Evolutionary conservation across 495 filamentous ascomycete species (phyloP).

Genomic region (Penicillium waksmanii): DNA sequence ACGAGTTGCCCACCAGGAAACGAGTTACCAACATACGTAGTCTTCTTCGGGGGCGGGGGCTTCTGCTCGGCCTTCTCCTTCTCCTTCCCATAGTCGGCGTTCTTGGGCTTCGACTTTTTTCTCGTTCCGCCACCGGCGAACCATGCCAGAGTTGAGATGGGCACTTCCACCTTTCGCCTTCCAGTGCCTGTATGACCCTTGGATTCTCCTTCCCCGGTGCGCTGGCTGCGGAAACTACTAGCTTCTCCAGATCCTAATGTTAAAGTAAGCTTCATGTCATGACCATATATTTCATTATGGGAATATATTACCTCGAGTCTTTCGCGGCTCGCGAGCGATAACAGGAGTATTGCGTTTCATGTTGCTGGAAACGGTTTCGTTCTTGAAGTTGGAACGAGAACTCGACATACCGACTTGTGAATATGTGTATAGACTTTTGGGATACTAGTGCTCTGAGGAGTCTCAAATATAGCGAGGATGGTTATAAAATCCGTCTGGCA

Average conservation of each 20-base stretch:
- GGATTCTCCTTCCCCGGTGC: neutral
- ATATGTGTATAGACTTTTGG: too few species aligned
- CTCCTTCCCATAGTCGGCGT: neutral
- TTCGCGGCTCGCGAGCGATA: neutral
- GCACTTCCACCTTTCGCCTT: neutral
- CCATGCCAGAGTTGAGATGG: neutral
- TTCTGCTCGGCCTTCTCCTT: neutral
- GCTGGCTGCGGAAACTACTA: neutral
- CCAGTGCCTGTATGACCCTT: neutral
- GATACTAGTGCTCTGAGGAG: too few species aligned
- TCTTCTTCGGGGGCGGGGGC: neutral
- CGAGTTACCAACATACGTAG: neutral
- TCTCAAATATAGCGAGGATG: too few species aligned
- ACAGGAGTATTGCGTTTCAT: neutral
- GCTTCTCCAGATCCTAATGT: neutral
- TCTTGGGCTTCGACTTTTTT: neutral
- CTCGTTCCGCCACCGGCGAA: neutral
- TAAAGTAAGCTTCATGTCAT: neutral
- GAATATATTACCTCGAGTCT: neutral
- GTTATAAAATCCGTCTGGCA: too few species aligned
- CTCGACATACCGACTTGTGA: neutral
- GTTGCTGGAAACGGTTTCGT: neutral
- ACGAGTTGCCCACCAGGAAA: neutral
- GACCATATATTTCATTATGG: neutral
- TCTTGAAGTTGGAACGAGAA: neutral